Conservation (phyloP, 352 stramenopile species). For the Thraustochytrium sp. region DNA sequence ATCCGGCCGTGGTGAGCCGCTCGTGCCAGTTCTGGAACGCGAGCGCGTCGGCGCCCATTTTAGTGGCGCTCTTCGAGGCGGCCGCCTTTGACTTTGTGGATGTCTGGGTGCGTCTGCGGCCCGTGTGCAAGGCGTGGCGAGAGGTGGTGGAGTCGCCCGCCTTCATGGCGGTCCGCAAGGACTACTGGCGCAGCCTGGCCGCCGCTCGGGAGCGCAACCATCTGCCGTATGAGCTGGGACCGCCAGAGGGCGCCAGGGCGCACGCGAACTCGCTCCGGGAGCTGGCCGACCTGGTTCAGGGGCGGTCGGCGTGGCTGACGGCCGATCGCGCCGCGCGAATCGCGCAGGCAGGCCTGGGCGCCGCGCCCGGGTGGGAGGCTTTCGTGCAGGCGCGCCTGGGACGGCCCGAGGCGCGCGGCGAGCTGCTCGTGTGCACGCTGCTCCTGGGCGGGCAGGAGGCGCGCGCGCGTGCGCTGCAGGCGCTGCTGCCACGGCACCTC, state of each 20-base stretch:
- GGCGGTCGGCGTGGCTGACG: background rate
- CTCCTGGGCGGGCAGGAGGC: background rate
- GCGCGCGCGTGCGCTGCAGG: background rate
- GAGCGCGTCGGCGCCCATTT: background rate
- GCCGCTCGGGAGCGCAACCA: background rate
- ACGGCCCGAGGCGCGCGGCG: background rate
- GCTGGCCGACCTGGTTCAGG: background rate
- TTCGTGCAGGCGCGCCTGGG: too few relatives aligned
- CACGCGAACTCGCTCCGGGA: background rate
- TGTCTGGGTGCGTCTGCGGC: background rate
- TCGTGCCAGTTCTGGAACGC: background rate
- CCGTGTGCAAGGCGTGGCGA: background rate
- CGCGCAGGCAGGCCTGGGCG: background rate
- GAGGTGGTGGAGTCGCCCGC: background rate
- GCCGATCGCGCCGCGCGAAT: background rate
- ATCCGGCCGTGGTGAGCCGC: too few relatives aligned
- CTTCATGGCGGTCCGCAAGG: conserved; percentile 15
- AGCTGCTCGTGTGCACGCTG: background rate
- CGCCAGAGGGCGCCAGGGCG: background rate
- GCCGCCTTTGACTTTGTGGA: conserved; percentile 20
- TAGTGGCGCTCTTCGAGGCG: background rate
- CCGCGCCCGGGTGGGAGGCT: background rate
- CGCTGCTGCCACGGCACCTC: background rate
- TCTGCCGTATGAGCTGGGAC: background rate
- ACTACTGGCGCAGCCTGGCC: background rate